These are phyloP conservation scores for Trichosporon faecale DNA, from an alignment of 1,284 basidiomycete genomes.

Conservation along the genomic window DNA sequence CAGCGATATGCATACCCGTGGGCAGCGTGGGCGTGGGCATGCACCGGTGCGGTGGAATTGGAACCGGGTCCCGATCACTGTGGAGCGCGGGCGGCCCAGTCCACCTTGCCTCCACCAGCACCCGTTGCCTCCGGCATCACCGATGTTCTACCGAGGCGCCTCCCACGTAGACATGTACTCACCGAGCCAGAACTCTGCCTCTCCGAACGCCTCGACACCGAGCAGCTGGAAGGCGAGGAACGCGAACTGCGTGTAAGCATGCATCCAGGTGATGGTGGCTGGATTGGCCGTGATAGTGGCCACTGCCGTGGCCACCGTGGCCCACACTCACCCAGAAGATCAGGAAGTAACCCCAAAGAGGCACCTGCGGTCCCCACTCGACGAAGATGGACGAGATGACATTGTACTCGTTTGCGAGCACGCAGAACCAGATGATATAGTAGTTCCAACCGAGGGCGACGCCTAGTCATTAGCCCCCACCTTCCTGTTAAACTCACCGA, in stretches of 20 bases:
- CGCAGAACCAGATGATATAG: conserved; percentile 30
- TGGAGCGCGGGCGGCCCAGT: neutral
- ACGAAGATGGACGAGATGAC: conserved; percentile 24
- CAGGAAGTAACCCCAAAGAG: conserved; percentile 29
- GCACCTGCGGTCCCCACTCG: conserved; percentile 25
- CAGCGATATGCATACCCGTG: neutral
- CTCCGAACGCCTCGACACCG: conserved; percentile 32
- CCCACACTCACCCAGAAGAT: conserved; percentile 32
- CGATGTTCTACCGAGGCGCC: neutral
- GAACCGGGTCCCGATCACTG: neutral
- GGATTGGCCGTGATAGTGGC: neutral
- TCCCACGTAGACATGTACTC: neutral
- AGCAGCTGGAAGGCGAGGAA: conserved; percentile 36
- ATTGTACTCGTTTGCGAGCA: conserved; percentile 40
- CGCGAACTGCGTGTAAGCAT: conserved; percentile 32
- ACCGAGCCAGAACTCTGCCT: conserved; percentile 29
- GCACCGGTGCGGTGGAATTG: neutral
- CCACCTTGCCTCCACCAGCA: neutral
- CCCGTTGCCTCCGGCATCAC: neutral
- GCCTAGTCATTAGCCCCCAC: neutral
- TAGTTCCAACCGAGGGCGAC: conserved; percentile 33
- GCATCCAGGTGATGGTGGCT: conserved; percentile 15
- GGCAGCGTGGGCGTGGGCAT: neutral
- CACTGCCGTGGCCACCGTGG: neutral
- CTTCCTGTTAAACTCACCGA: conserved; percentile 11